phyloP scores from a whole-genome alignment of 2,329 filamentous ascomycete species.

The Fusarium xyrophilum region DNA sequence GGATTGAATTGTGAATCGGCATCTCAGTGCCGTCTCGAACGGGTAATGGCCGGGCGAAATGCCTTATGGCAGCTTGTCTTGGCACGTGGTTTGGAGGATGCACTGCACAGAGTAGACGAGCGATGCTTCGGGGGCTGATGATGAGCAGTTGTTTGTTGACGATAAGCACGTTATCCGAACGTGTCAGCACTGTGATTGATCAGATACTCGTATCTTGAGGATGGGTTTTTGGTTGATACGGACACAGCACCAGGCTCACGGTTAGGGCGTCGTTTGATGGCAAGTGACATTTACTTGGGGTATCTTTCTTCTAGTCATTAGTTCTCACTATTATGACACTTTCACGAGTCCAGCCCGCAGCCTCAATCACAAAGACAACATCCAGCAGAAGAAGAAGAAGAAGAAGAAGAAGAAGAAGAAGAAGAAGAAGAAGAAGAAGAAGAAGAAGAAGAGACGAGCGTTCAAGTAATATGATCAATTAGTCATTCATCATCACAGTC shows the following conservation, averaged over 20 bases:
- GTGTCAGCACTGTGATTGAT: neutral
- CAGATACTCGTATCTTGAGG: neutral
- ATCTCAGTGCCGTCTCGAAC: neutral
- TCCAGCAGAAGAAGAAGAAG: no score
- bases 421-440: no score
- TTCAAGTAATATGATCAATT: fast-evolving
- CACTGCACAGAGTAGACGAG: no score
- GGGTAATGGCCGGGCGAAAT: neutral
- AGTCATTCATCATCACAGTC: no score
- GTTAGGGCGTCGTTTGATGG: fast-evolving
- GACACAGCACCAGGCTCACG: no score
- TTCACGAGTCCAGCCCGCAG: neutral
- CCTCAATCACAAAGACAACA: neutral
- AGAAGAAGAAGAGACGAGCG: no score
- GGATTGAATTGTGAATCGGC: neutral
- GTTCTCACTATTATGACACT: neutral
- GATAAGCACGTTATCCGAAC: neutral
- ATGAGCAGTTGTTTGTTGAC: neutral
- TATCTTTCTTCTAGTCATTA: neutral
- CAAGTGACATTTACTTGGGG: neutral
- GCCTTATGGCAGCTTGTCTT: neutral
- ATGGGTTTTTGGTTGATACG: neutral
- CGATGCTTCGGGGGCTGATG: neutral
- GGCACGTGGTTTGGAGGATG: neutral
- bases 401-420: no score